Conservation (phyloP, 257 asterid species). For the Eustoma russellianum region DNA sequence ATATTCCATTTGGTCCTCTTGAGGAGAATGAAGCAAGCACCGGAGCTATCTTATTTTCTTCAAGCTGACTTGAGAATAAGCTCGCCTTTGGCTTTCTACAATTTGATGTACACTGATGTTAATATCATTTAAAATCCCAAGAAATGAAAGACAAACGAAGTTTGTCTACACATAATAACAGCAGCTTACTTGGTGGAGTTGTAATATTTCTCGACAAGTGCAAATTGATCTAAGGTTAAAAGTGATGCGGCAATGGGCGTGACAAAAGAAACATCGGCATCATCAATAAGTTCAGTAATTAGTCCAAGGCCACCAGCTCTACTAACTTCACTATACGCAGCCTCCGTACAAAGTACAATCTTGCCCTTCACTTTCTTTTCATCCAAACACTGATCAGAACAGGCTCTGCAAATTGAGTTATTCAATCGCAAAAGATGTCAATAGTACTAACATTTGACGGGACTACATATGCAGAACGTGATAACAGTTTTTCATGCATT, state of each 20-base stretch:
- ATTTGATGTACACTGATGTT: background rate
- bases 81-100: constrained; percentile 5
- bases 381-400: constrained; percentile 16
- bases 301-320: constrained; percentile 20
- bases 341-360: constrained; percentile 18
- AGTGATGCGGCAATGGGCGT: constrained; percentile 19
- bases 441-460: too few species aligned
- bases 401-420: constrained; percentile 9
- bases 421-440: too few species aligned
- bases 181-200: constrained; percentile 9
- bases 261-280: constrained; percentile 4
- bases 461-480: too few species aligned
- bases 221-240: background rate
- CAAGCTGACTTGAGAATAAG: background rate
- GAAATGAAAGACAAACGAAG: background rate
- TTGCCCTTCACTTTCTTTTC: constrained; percentile 23
- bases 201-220: constrained; percentile 3
- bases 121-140: background rate
- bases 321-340: background rate
- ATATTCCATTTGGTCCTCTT: constrained; percentile 8
- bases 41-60: constrained; percentile 2
- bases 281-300: background rate
- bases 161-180: background rate
- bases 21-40: constrained; percentile 15
- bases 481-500: too few species aligned